Evolutionary conservation across 1,139 yeast genomes (phyloP).

Genomic region (Ashbya aceris): DNA sequence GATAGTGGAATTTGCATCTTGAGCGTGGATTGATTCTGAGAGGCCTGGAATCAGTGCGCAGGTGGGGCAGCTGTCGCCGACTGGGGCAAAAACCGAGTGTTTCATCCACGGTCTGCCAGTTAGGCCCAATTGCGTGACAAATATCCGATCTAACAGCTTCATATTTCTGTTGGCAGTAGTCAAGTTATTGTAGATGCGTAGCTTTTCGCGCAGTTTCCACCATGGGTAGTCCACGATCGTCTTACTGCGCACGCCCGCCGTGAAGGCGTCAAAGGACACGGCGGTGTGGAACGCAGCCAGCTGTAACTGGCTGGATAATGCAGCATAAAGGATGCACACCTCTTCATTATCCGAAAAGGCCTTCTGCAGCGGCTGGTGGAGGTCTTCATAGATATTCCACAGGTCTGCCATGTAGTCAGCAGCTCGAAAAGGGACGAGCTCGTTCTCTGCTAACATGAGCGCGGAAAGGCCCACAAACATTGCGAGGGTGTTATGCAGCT

Average conservation of each 20-base stretch:
- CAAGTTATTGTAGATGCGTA: constrained; percentile 48
- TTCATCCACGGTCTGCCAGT: constrained; percentile 35
- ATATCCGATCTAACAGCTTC: constrained; percentile 40
- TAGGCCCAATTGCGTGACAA: constrained; percentile 29
- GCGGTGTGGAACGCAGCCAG: constrained; percentile 12
- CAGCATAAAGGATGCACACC: constrained; percentile 10
- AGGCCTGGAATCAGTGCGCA: constrained; percentile 35
- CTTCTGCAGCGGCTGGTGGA: constrained; percentile 7
- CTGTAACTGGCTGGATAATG: constrained; percentile 10
- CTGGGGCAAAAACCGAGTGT: constrained; percentile 38
- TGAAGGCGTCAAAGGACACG: constrained; percentile 17
- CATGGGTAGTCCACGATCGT: constrained; percentile 60
- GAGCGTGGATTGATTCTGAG: constrained; percentile 31
- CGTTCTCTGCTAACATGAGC: constrained; percentile 46
- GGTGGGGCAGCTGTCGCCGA: constrained; percentile 24
- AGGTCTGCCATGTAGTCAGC: constrained; percentile 31
- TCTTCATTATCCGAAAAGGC: constrained; percentile 18
- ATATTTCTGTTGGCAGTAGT: constrained; percentile 47
- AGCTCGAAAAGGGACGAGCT: constrained; percentile 33
- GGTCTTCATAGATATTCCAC: constrained; percentile 9
- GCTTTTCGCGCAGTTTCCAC: constrained; percentile 51
- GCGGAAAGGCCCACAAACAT: constrained; percentile 49
- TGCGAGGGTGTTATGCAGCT: constrained; percentile 47
- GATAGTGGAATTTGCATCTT: constrained; percentile 26
- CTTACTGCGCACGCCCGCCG: constrained; percentile 34